phyloP scores from a whole-genome alignment of 768 basidiomycete genomes.

The Agrocybe pediades region DNA sequence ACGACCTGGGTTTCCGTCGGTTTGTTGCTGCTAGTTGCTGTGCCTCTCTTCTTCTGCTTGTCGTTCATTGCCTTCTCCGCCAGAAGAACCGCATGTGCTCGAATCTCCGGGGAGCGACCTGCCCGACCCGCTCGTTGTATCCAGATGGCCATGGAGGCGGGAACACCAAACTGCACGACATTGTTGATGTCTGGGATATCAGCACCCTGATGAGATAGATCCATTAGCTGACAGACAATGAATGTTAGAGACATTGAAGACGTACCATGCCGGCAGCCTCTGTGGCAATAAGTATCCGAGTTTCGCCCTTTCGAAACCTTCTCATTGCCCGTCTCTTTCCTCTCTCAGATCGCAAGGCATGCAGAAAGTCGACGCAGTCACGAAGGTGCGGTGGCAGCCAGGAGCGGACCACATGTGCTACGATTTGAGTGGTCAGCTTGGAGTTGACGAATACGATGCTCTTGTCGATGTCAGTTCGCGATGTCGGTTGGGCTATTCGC shows the following conservation, averaged over 20 bases:
- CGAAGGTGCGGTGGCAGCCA: conserved; percentile 14
- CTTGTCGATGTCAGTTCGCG: conserved; percentile 17
- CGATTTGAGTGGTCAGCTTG: conserved; percentile 19
- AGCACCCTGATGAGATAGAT: conserved; percentile 22
- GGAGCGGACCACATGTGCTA: conserved; percentile 9
- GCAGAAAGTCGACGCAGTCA: conserved; percentile 22
- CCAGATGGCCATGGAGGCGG: conserved; percentile 31
- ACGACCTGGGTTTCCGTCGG: no score
- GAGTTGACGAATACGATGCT: conserved; percentile 26
- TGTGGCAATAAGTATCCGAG: conserved; percentile 29
- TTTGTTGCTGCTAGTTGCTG: no score
- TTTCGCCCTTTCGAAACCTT: conserved; percentile 23
- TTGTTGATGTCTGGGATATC: conserved; percentile 38
- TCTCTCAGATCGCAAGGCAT: conserved; percentile 20
- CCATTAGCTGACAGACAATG: neutral
- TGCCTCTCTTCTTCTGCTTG: conserved; percentile 7
- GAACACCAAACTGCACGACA: conserved; percentile 35
- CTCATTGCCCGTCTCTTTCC: conserved; percentile 26
- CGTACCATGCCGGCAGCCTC: conserved; percentile 40
- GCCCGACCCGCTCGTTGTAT: conserved; percentile 32
- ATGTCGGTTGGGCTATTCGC: neutral
- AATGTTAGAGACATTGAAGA: no score
- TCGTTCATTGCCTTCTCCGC: conserved; percentile 26
- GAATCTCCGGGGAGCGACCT: conserved; percentile 18
- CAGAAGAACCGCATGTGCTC: conserved; percentile 28